phyloP scores from a whole-genome alignment of 208 protist species.

The Angomonas deanei region DNA sequence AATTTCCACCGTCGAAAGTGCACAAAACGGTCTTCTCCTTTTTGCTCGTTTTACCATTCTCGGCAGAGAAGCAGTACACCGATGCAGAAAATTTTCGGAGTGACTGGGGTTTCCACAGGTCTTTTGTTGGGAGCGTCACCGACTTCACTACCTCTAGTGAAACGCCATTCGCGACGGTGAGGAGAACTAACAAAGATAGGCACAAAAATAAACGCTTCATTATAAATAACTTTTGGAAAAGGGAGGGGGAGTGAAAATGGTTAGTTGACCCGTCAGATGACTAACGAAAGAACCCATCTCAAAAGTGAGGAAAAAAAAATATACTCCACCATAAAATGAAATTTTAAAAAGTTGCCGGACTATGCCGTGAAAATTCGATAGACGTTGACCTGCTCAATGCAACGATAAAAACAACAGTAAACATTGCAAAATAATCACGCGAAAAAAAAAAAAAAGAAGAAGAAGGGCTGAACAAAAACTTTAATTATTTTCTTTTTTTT shows the following conservation, averaged over 20 bases:
- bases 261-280: neutral
- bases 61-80: slow-evolving; percentile 24
- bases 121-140: too few relatives aligned
- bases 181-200: too few relatives aligned
- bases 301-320: neutral
- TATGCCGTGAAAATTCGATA: too few relatives aligned
- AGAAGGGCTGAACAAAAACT: neutral
- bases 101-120: neutral
- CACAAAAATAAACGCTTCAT: too few relatives aligned
- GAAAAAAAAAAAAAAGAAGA: slow-evolving; percentile 8
- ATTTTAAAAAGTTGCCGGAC: too few relatives aligned
- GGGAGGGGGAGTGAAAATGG: neutral
- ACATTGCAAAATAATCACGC: neutral
- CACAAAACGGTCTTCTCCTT: slow-evolving; percentile 26
- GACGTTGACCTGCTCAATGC: too few relatives aligned
- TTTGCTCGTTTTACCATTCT: slow-evolving; percentile 7
- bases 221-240: too few relatives aligned
- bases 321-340: too few relatives aligned
- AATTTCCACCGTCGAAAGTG: slow-evolving; percentile 47
- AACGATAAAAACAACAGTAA: neutral
- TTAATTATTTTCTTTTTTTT: slow-evolving; percentile 2
- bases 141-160: too few relatives aligned
- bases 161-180: too few relatives aligned
- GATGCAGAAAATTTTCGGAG: slow-evolving; percentile 23
- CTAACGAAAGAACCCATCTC: neutral